These are phyloP conservation scores for Thyridium curvatum DNA, from an alignment of 2,329 filamentous ascomycete species.

Conservation along the genomic window DNA sequence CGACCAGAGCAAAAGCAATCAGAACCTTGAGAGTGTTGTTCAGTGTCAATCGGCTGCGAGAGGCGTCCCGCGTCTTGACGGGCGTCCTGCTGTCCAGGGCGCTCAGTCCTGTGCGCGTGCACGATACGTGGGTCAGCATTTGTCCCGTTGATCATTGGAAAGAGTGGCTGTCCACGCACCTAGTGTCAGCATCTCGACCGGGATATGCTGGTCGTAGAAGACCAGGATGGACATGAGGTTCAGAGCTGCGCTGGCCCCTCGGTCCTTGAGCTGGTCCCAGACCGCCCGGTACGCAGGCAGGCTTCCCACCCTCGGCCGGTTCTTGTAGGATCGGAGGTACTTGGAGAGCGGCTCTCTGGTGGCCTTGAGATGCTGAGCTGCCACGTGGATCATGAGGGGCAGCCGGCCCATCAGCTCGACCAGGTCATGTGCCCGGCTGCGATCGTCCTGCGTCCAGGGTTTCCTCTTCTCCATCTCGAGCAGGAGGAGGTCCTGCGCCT, in stretches of 20 bases:
- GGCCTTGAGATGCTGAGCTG: constrained; percentile 54
- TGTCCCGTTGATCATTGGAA: too few relatives aligned
- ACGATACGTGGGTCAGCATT: too few relatives aligned
- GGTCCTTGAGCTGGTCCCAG: constrained; percentile 38
- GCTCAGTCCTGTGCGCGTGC: constrained; percentile 27
- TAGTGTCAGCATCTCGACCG: constrained; percentile 57
- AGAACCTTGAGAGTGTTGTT: constrained; percentile 44
- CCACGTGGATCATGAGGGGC: constrained; percentile 62
- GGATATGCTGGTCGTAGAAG: constrained; percentile 59
- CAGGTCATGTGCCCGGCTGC: constrained; percentile 51
- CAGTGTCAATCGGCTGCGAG: constrained; percentile 25
- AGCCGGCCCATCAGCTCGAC: constrained; percentile 58
- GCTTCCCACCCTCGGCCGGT: constrained; percentile 45
- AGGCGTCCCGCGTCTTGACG: constrained; percentile 34
- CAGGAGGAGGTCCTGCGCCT: constrained; percentile 56
- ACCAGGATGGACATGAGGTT: constrained; percentile 60
- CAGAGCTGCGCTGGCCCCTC: constrained; percentile 45
- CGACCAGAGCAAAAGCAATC: constrained; percentile 45
- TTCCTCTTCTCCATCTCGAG: constrained; percentile 54
- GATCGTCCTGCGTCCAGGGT: constrained; percentile 47
- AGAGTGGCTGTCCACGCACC: constrained; percentile 28
- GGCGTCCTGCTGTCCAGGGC: constrained; percentile 38
- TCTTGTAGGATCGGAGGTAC: constrained; percentile 52
- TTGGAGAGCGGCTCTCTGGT: constrained; percentile 55
- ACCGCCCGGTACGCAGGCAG: constrained; percentile 41